Base-by-base conservation (phyloP, 208 protist genomes). In the Lotmaria passim region DNA sequence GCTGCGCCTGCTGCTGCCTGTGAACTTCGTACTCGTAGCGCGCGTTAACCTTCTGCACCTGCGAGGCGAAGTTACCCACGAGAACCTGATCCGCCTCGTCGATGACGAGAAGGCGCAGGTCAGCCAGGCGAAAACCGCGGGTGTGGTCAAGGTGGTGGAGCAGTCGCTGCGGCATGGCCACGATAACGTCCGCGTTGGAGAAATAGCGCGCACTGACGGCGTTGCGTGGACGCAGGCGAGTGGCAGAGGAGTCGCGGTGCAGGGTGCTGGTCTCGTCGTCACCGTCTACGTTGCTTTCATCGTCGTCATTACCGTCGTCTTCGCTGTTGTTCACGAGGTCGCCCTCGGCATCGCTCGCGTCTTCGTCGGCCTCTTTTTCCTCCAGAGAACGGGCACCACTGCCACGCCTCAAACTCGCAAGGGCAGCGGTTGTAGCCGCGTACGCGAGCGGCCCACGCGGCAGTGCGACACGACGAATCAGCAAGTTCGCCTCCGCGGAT, bases 71-170 rank as follows among this genome's bases (percentile, higher is more conserved):
- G 79, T 79, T 89, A 7, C 91, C 89, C 4, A 76, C 75, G 17
- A 97, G 83, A 1, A 97, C 87, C 56, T 97, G 88, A 56, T 97
- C 92, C 7, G 92, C 92, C 69, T 97, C 92, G 71, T 97, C 92
- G 44, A 97, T 90, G 43, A 97, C 89, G 28, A 95, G 75, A 47
- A 97, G 73, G 14, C 81, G 85, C 34, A 97, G 79, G 38, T 71
- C 50, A 1, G 64, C 71, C 14, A 96, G 83, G 44, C 67, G 78
- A 31, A 96, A 69, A 3, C 86, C 89, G 19, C 62, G 64, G 15
- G 87, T 93, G 64, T 63, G 62, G 48, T 94, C 89, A 15, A 94
- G 75, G 70, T 97, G 89, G 15, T 84, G 78, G 10, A 97, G 79
- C 24, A 97, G 76, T 0, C 86, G 79, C 64, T 97, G 87, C 34